Conservation (phyloP, 106 monocot genomes). For the Dioscorea dumetorum region DNA sequence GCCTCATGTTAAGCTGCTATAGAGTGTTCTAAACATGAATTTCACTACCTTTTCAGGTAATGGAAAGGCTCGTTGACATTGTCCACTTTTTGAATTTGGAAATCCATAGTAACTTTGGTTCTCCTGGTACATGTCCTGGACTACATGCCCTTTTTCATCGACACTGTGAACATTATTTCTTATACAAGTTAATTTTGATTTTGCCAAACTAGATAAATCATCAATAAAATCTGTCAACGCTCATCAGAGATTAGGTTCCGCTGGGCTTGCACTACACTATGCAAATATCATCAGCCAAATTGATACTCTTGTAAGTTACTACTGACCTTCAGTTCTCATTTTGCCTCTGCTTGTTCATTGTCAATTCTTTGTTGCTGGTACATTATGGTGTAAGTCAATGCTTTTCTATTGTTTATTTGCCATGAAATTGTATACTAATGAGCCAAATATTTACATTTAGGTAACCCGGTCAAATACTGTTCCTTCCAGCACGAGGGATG, state of each 20-base stretch:
- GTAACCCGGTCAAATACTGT: conserved; percentile 82
- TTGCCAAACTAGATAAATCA: conserved; percentile 32
- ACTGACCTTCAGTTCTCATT: not conserved
- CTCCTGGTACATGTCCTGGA: conserved; percentile 40
- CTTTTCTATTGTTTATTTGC: not conserved
- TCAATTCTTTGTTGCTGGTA: not conserved
- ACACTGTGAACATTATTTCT: too few species aligned
- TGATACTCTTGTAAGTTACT: conserved; percentile 75
- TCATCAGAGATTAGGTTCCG: conserved; percentile 59
- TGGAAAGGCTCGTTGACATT: conserved; percentile 92
- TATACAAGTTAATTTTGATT: not conserved
- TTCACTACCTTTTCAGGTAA: conserved; percentile 44
- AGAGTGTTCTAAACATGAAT: not conserved
- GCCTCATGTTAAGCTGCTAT: too few species aligned
- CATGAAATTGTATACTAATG: not conserved
- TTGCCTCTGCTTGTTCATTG: not conserved
- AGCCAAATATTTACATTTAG: conserved; percentile 18
- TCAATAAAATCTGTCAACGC: conserved; percentile 16
- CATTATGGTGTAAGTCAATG: not conserved
- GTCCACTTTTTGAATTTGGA: conserved; percentile 85
- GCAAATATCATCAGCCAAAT: conserved; percentile 95
- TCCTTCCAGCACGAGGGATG: conserved; percentile 74
- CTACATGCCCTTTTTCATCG: too few species aligned
- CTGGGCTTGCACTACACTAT: conserved; percentile 91
- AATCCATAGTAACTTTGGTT: conserved; percentile 72